phyloP scores from a whole-genome alignment of 148 eudicot genomes.

The Rhododendron vialii region DNA sequence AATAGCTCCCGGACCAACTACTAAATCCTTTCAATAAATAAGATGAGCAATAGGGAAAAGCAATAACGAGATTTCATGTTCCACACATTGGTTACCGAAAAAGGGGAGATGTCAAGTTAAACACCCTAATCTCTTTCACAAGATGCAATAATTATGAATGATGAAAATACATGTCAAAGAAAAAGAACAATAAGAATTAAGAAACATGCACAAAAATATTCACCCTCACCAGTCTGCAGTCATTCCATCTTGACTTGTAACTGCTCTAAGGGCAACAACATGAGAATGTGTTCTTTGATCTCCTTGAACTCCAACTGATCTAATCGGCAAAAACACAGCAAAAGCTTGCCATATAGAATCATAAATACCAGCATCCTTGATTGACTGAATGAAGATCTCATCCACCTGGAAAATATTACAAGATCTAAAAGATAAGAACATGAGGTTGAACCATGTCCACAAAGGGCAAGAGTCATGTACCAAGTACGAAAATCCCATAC shows the following conservation, averaged over 20 bases:
- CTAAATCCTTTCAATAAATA: background rate
- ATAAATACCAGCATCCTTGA: constrained; percentile 84
- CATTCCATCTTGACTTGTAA: constrained; percentile 99
- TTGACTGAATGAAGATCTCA: constrained; percentile 90
- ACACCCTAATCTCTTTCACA: constrained; percentile 3
- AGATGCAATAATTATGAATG: background rate
- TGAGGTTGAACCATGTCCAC: background rate
- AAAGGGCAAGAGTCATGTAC: background rate
- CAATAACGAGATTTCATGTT: background rate
- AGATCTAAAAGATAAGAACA: background rate
- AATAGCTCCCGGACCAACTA: background rate
- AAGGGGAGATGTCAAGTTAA: background rate
- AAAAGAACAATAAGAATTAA: no score
- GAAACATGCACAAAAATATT: background rate
- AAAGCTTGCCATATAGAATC: constrained; percentile 98
- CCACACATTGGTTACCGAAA: background rate
- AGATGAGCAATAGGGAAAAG: background rate
- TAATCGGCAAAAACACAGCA: constrained; percentile 78
- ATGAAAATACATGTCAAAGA: background rate
- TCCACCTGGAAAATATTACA: constrained; percentile 51
- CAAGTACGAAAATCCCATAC: constrained; percentile 21
- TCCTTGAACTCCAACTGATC: constrained; percentile 95
- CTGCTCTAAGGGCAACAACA: constrained; percentile 89
- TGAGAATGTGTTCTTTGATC: constrained; percentile 90
- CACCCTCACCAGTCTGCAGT: constrained; percentile 85